Base-by-base conservation (phyloP, 306 rosid genomes). In the Malus orientalis region DNA sequence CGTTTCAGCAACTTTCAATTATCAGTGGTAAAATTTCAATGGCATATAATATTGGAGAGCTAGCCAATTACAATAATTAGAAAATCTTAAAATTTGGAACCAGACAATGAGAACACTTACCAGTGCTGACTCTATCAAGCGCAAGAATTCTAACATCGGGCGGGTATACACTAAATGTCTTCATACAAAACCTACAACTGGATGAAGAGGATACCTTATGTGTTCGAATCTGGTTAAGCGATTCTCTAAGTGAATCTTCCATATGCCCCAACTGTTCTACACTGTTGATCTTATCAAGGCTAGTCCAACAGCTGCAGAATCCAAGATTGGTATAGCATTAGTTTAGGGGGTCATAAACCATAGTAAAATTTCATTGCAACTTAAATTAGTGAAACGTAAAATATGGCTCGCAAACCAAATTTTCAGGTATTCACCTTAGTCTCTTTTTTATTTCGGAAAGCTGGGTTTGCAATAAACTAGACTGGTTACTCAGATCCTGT, bases 231-330 rank as follows among this genome's bases (percentile, higher is more conserved):
- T 84, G 93, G 83, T 81, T 71, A 72, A 93, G 88, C 5, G 96
- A 91, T 78, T 93, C 92, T 85, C 85, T 83, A 13, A 91, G 59
- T 71, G 96, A 93, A 83, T 83, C 86, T 88, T 93, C 97, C 97
- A 91, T 85, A 45, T 85, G 92, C 67, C 81, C 84, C 87, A 93
- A 81, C 66, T 91, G 85, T 44, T 93, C 96, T 68, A 88, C 84
- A 83, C 64, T 85, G 77, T 83, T 87, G 64, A 93, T 84, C 88
- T 89, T 87, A 64, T 87, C 93, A 54, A 80, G 88, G 58, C 87
- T 86, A 44, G 51, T 75, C 93, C 95, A 93, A 74, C 77, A 80
- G 86, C 97, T 92, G 84, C 79, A 81, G 38, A 78, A 54, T 57
- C 53, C 82, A 82, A 76, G 71, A 81, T 70, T n/a, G 63, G 57